These are phyloP conservation scores for Cryptococcus hybrid DNA, from an alignment of 1,284 basidiomycete species.

Conservation along the genomic window DNA sequence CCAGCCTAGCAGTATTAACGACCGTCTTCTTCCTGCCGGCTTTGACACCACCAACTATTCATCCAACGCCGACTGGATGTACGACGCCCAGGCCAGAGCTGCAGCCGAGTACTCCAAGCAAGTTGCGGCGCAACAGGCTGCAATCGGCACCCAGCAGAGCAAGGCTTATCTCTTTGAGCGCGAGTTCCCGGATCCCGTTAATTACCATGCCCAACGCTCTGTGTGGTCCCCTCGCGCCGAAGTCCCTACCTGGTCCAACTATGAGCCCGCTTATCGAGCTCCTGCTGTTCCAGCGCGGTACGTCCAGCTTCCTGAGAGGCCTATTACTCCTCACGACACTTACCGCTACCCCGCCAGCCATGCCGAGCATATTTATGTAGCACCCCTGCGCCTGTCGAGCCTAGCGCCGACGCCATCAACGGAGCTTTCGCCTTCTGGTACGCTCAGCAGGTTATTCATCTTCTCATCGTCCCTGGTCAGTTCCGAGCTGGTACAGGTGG, in stretches of 20 bases:
- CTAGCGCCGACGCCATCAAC: conserved; percentile 11
- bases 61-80: conserved; percentile 8
- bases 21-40: conserved; percentile 9
- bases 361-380: conserved; percentile 14
- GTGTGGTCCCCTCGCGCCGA: conserved; percentile 13
- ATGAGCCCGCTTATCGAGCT: conserved; percentile 9
- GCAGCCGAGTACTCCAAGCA: neutral
- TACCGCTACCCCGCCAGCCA: conserved; percentile 18
- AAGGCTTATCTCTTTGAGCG: conserved; percentile 4
- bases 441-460: conserved; percentile 22
- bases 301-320: conserved; percentile 12
- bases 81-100: neutral
- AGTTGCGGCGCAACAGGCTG: neutral
- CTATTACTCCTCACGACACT: conserved; percentile 21
- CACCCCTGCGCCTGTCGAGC: conserved; percentile 5
- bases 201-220: conserved; percentile 3
- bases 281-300: conserved; percentile 12
- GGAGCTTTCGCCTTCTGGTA: conserved; percentile 28
- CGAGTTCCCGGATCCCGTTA: conserved; percentile 1
- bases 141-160: neutral
- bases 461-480: conserved; percentile 27
- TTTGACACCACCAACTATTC: conserved; percentile 10
- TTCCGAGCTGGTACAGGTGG: conserved; percentile 29
- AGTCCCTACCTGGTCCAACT: conserved; percentile 1
- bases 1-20: conserved; percentile 8